Base-by-base conservation (phyloP, 441 rosid genomes). In the Gossypium gossypioides region DNA sequence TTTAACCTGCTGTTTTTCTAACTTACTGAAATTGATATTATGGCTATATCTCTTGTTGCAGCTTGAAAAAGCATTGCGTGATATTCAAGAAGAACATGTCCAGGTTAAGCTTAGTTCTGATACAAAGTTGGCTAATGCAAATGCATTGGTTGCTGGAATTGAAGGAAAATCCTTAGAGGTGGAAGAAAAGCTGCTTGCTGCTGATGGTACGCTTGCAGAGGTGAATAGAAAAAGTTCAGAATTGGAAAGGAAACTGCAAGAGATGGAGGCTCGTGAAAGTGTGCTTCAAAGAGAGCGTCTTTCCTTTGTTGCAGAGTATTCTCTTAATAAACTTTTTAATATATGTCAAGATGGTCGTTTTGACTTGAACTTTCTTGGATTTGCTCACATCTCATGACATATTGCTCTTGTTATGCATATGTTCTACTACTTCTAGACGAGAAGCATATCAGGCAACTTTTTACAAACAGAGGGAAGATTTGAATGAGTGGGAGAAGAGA, bases 1-100 rank as follows among this genome's bases (percentile, higher is more conserved):
- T 68, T 37, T 22, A 46, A 46, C 5, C 57, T 25, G 25, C 51
- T 34, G 15, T 9, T 8, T 50, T 27, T 67, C 57, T 22, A 24
- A 12, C 66, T 24, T 25, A 48, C 27, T 67, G 52, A 67, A 69
- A 61, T 25, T 57, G 40, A 60, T 34, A 50, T 72, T 55, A 37
- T 21, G 63, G 1, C 7, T 29, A 18, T 77, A 19, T 19, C 44
- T 72, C 4, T 6, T 75, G 40, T 72, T 75, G 76, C 80, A 91
- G 99, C 97, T 91, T 79, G 89, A 90, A 68, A 91, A 81, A 79
- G 88, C 90, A 68, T 72, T 90, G 73, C 82, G 74, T n/a, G 84
- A 83, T 69, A 69, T 83, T 80, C 85, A 79, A 79, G 83, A 78
- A 76, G 91, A 87, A 76, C 86, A 66, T 79, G 67, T 61, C 40